These are phyloP conservation scores for Piper longum DNA, from an alignment of 164 flowering plant genomes.

Conservation along the genomic window DNA sequence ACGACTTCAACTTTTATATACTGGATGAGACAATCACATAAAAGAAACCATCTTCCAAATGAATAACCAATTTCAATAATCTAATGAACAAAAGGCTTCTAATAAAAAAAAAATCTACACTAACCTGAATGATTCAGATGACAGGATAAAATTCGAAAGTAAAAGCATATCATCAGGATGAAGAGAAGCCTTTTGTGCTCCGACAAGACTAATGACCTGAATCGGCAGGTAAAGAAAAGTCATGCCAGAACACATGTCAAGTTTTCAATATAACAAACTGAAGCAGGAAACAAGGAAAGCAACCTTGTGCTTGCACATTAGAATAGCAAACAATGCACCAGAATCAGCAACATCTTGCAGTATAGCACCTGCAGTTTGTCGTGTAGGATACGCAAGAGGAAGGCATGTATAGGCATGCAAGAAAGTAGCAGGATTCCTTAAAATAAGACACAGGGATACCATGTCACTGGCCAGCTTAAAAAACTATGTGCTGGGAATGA, in stretches of 20 bases:
- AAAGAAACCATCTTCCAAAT: no score
- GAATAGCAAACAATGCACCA: constrained; percentile 87
- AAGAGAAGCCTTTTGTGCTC: constrained; percentile 96
- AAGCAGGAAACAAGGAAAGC: neutral
- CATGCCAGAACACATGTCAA: neutral
- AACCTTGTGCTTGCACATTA: constrained; percentile 97
- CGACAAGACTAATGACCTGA: constrained; percentile 94
- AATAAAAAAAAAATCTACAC: constrained; percentile 2
- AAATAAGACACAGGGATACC: neutral
- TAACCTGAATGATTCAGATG: constrained; percentile 94
- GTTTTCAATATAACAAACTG: no score
- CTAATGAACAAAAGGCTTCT: neutral
- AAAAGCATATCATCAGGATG: constrained; percentile 98
- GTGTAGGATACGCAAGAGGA: constrained; percentile 42
- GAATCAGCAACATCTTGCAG: constrained; percentile 97
- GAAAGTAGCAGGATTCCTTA: constrained; percentile 24
- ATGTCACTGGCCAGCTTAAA: neutral
- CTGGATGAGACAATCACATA: no score
- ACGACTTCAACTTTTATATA: neutral
- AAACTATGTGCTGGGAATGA: neutral
- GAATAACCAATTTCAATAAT: neutral
- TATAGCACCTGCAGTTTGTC: constrained; percentile 97
- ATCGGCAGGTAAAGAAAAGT: constrained; percentile 3
- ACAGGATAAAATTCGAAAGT: constrained; percentile 79
- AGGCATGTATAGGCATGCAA: constrained; percentile 29